These are phyloP conservation scores for Fagopyrum tataricum DNA, from an alignment of 148 eudicot genomes.

Conservation along the genomic window DNA sequence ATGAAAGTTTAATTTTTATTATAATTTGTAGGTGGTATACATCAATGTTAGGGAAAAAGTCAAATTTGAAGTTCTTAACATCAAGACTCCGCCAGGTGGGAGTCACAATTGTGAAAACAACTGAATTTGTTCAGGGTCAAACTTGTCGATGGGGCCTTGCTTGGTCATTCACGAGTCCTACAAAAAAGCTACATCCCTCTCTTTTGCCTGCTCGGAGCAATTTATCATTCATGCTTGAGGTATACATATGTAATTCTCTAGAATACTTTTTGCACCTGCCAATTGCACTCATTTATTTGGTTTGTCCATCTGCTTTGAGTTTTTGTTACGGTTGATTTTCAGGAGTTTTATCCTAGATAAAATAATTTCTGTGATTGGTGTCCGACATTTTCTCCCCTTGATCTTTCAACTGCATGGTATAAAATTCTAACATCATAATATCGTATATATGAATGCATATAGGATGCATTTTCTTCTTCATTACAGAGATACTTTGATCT, in stretches of 20 bases:
- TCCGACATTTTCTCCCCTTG: background rate
- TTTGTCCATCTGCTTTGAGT: constrained; percentile 6
- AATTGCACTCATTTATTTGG: background rate
- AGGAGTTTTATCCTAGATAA: background rate
- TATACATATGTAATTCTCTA: constrained; percentile 17
- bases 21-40: constrained; percentile 73
- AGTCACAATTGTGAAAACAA: constrained; percentile 81
- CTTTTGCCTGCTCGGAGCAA: constrained; percentile 30
- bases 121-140: constrained; percentile 95
- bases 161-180: constrained; percentile 73
- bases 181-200: constrained; percentile 37
- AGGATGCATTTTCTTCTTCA: background rate
- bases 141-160: constrained; percentile 96
- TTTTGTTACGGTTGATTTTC: background rate
- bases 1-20: background rate
- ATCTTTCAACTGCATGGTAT: background rate
- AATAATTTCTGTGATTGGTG: background rate
- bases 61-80: constrained; percentile 58
- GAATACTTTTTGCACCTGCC: background rate
- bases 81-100: constrained; percentile 69
- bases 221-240: constrained; percentile 81
- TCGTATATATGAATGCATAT: no score
- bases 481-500: background rate
- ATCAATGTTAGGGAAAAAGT: constrained; percentile 89
- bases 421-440: background rate